phyloP scores from a whole-genome alignment of 2,329 filamentous ascomycete genomes.

The Scopulariopsis brevicaulis region DNA sequence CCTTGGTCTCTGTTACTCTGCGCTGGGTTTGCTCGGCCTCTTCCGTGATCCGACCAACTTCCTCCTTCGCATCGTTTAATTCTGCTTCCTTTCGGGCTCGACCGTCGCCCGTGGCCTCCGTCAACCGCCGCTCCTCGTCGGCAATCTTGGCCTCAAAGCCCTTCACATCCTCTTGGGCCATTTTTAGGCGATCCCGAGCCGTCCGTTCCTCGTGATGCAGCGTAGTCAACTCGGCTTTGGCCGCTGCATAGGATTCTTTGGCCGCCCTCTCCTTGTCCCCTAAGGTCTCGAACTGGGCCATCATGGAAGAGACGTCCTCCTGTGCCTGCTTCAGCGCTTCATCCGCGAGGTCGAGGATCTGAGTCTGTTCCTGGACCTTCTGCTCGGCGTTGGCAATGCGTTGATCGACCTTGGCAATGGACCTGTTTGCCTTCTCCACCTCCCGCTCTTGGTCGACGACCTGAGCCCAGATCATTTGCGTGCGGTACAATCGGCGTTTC shows the following conservation, averaged over 20 bases:
- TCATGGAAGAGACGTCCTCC: constrained; percentile 25
- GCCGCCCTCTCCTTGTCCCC: constrained; percentile 25
- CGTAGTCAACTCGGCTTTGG: constrained; percentile 38
- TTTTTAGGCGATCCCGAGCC: constrained; percentile 46
- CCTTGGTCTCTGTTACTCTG: background rate
- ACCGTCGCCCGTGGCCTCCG: constrained; percentile 57
- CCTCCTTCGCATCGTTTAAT: constrained; percentile 22
- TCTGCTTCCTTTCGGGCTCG: constrained; percentile 52
- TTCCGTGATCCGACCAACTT: constrained; percentile 21
- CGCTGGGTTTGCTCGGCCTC: constrained; percentile 9
- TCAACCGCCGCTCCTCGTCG: constrained; percentile 49
- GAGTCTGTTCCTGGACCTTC: constrained; percentile 29
- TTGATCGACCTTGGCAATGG: constrained; percentile 13
- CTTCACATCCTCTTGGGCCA: constrained; percentile 33
- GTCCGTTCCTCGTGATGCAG: constrained; percentile 54
- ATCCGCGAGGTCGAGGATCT: constrained; percentile 32
- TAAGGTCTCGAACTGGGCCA: constrained; percentile 33
- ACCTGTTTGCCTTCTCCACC: constrained; percentile 22
- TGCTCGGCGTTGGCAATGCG: constrained; percentile 16
- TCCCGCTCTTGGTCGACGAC: constrained; percentile 63
- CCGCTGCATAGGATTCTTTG: constrained; percentile 35
- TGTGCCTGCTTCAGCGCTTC: constrained; percentile 27
- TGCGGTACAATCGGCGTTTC: constrained; percentile 44
- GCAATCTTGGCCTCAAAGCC: constrained; percentile 34
- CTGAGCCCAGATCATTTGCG: constrained; percentile 77